Base-by-base conservation (phyloP, 768 basidiomycete species). In the Hysterangium stoloniferum region DNA sequence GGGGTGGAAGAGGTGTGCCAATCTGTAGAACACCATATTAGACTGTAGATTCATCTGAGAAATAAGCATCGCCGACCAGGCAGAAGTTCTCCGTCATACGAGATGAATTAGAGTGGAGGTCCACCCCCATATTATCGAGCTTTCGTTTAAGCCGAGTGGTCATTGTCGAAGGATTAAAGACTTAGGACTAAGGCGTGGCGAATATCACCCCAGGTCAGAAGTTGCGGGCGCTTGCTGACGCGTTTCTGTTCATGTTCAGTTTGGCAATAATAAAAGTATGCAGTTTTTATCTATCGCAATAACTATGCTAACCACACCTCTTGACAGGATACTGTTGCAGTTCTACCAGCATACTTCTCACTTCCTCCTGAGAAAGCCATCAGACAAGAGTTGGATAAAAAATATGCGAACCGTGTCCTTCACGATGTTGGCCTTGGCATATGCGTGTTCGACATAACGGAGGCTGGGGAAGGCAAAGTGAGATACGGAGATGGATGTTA, bases 401-500 rank as follows among this genome's bases (percentile, higher is more conserved):
- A 96, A 67, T 98, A 95, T 57, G 87, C 95, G 4, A 97, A 98
- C 64, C 78, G 85, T 48, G 80, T 94, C 40, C 68, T 97, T 15
- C 88, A 93, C 59, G 86, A 92, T 50, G 83, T 95, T 51, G 95
- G 95, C 1, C 77, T 99, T 20, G 94, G 90, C 56, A 77, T 98
- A 46, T 89, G 84, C 53, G 78, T 92, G 1, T 96, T 92, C 54
- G 95, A 98, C 64, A 68, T 99, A 34, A 70, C 82, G 0, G 78
- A 90, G 56, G 86, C 82, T 1, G 85, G 90, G 1, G 93, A 97
- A 61, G 95, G 95, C 1, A 93, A 86, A 55, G 83, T 99, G 4
- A 76, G 92, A 31, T 96, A 94, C 59, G 94, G 95, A 0, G 95
- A 99, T 65, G 95, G 95, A 0, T 83, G 82, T 61, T 70, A 95